phyloP scores from a whole-genome alignment of 345 rosid species.

The Microcos paniculata region DNA sequence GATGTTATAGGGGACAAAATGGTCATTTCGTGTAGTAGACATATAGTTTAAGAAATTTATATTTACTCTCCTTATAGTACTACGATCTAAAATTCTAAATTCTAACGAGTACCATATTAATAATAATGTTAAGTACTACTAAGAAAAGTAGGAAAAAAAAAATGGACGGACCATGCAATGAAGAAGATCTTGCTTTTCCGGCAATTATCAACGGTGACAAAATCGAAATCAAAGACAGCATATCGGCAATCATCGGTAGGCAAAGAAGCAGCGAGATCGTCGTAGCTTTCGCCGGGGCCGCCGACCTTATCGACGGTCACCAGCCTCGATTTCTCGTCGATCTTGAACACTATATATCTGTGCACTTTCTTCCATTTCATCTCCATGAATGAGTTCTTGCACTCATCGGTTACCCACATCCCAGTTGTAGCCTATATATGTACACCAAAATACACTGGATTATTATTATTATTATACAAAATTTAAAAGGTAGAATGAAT shows the following conservation, averaged over 20 bases:
- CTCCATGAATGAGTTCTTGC: constrained; percentile 84
- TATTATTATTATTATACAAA: neutral
- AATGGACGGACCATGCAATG: constrained; percentile 72
- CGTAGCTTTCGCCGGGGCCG: constrained; percentile 77
- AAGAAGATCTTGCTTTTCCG: constrained; percentile 99
- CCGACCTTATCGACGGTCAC: constrained; percentile 92
- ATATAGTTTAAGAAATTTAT: neutral
- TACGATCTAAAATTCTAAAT: no score
- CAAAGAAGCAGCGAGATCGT: constrained; percentile 69
- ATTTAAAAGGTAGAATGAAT: neutral
- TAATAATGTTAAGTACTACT: neutral
- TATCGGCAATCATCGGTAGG: constrained; percentile 90
- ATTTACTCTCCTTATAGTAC: no score
- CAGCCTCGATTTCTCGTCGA: constrained; percentile 81
- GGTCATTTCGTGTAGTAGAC: neutral
- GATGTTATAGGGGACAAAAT: neutral
- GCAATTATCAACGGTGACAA: constrained; percentile 89
- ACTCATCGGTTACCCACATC: constrained; percentile 88
- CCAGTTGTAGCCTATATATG: constrained; percentile 78
- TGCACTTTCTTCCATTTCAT: constrained; percentile 96
- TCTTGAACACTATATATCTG: constrained; percentile 86
- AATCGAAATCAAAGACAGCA: constrained; percentile 92
- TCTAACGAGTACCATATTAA: no score
- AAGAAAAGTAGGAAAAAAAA: neutral
- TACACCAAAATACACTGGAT: neutral